Evolutionary conservation across 129 eudicot species (phyloP), one percentile per base, ranked within the genome.

Genomic region (Silybum marianum): DNA sequence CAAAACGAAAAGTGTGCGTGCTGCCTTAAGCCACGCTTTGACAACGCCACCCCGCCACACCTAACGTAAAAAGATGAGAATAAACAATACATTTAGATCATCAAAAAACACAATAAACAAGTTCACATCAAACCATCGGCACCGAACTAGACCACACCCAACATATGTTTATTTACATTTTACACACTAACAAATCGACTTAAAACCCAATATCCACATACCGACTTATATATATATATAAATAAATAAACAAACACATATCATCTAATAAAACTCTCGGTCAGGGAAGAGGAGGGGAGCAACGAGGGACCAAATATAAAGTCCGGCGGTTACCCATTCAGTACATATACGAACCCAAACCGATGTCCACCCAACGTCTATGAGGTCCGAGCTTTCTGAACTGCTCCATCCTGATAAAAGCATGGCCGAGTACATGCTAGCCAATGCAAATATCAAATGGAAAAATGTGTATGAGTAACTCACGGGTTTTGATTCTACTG

Each of bases 361-460:
- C 0, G 99, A 96, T 2, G 97, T 91, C 99, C 99, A 96, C 36
- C 99, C 99, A 9, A 93, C 94, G 38, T 96, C 99, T 36, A 96
- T 96, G 11, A 93, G 95, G 28, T 96, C 93, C 0, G 99, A 78
- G 83, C 81, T 90, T 77, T 93, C 98, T 13, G 91, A 87, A 68
- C 86, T 87, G 71, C 92, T 92, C 99, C 99, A 96, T 6, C 99
- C 99, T 0, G 99, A 91, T 24, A 96, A 91, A 81, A 96, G 99
- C 99, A 96, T 96, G 71, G 98, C 99, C 1, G 98, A 91, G 81
- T 96, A 96, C 99, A 96, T 96, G 89, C 97, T 96, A 8, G 99
- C 99, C 77, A 93, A 88, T 26, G 99, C 97, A 86, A 96, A 96
- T 87, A 96, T 93, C 38, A 96, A 78, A 70, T 93, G 99, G 93